Conservation (phyloP, 169 alveolate genomes). For the Perkinsus marinus region DNA sequence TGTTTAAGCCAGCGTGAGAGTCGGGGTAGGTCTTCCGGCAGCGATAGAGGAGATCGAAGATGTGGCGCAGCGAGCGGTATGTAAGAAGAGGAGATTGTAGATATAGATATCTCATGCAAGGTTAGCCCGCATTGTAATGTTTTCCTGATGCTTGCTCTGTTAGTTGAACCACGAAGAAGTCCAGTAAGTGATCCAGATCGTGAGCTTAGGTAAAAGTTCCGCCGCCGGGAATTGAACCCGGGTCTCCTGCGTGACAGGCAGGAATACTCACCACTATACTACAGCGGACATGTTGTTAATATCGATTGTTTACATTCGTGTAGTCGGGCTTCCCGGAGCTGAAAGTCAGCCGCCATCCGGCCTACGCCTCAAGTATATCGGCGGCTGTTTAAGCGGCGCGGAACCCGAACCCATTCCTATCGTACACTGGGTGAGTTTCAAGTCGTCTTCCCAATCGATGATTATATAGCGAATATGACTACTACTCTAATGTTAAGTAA, state of each 20-base stretch:
- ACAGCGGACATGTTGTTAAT: not conserved
- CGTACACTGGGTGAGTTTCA: not conserved
- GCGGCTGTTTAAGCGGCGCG: not conserved
- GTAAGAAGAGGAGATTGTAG: not conserved
- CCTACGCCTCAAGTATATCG: not conserved
- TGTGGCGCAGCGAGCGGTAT: not conserved
- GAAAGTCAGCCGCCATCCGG: not conserved
- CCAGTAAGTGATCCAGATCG: too few species aligned
- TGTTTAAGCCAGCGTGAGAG: not conserved
- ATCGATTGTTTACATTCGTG: not conserved
- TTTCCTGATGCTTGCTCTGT: too few species aligned
- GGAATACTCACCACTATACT: not conserved
- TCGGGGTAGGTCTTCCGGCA: not conserved
- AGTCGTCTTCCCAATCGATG: too few species aligned
- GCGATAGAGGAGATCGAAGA: not conserved
- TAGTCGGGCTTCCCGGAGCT: not conserved
- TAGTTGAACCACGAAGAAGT: not conserved
- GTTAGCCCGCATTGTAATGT: too few species aligned
- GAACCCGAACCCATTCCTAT: not conserved
- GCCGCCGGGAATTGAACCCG: not conserved
- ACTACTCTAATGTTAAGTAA: too few species aligned
- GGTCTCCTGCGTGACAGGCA: not conserved
- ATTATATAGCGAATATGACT: too few species aligned
- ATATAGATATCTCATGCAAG: too few species aligned
- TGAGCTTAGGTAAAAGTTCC: not conserved